Evolutionary conservation across 192 early-diverging fungal genomes (phyloP).

Genomic region (Rhizoclosmatium sp.): DNA sequence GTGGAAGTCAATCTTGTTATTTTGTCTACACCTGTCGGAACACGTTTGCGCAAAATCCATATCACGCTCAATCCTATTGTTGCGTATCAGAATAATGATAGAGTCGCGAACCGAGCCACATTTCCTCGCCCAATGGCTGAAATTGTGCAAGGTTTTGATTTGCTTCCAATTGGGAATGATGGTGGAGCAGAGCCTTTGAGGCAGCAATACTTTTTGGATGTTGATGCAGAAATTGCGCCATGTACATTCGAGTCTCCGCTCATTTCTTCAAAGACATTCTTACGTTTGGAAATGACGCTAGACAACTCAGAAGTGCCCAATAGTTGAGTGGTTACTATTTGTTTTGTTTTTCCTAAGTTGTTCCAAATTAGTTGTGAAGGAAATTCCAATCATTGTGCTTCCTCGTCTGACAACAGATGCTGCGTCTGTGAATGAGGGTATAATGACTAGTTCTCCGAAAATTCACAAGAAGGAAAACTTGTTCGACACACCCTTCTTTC

Average conservation of each 20-base stretch:
- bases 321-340: neutral
- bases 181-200: neutral
- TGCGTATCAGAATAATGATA: neutral
- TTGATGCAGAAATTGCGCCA: conserved; percentile 25
- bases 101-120: neutral
- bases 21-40: neutral
- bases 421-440: too few species aligned
- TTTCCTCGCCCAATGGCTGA: conserved; percentile 19
- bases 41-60: neutral
- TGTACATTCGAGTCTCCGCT: conserved; percentile 11
- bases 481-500: too few species aligned
- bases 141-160: neutral
- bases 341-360: neutral
- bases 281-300: conserved; percentile 1
- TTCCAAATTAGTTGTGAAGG: too few species aligned
- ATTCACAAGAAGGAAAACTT: too few species aligned
- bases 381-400: too few species aligned
- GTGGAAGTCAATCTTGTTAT: conserved; percentile 8
- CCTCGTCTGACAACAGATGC: too few species aligned
- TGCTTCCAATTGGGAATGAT: neutral
- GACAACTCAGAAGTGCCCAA: conserved; percentile 26
- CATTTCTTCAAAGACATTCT: conserved; percentile 8
- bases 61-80: neutral
- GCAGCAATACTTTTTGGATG: neutral
- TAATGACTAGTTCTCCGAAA: too few species aligned